phyloP scores from a whole-genome alignment of 73 alveolate species.

The Effrenium voratum region DNA sequence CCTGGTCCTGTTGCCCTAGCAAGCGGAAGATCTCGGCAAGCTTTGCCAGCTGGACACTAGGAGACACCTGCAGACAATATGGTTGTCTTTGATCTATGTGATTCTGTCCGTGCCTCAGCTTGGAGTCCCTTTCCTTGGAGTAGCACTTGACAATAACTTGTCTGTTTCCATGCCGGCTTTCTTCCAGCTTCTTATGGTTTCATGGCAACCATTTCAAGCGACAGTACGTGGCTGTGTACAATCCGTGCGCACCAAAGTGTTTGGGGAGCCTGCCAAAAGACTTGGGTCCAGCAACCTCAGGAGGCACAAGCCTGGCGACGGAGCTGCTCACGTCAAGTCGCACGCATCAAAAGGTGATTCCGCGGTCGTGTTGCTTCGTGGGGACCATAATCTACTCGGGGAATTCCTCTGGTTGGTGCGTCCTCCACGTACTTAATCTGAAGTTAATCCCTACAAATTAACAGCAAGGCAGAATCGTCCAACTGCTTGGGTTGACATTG shows the following conservation, averaged over 20 bases:
- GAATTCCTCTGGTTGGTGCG: not conserved
- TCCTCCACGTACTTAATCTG: not conserved
- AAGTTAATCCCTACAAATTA: not conserved
- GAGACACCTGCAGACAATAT: not conserved
- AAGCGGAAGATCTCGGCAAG: slow-evolving; percentile 87
- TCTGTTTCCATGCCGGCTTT: not conserved
- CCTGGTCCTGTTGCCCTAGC: slow-evolving; percentile 79
- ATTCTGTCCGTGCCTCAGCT: slow-evolving; percentile 22
- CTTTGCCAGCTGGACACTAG: slow-evolving; percentile 85
- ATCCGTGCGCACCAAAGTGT: not conserved
- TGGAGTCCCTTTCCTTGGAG: slow-evolving; percentile 16
- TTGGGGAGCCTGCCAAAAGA: not conserved
- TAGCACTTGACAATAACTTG: not conserved
- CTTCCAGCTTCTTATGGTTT: not conserved
- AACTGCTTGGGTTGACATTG: not conserved
- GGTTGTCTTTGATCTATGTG: not conserved
- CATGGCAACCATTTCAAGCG: not conserved
- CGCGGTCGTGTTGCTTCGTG: not conserved
- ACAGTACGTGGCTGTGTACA: not conserved
- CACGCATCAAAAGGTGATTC: not conserved
- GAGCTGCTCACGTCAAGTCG: not conserved
- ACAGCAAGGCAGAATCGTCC: not conserved
- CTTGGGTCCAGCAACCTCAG: slow-evolving; percentile 75
- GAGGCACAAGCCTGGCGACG: slow-evolving; percentile 58
- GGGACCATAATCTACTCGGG: not conserved